phyloP scores from a whole-genome alignment of 2,329 filamentous ascomycete genomes.

The Ophiocordyceps camponoti-floridani region DNA sequence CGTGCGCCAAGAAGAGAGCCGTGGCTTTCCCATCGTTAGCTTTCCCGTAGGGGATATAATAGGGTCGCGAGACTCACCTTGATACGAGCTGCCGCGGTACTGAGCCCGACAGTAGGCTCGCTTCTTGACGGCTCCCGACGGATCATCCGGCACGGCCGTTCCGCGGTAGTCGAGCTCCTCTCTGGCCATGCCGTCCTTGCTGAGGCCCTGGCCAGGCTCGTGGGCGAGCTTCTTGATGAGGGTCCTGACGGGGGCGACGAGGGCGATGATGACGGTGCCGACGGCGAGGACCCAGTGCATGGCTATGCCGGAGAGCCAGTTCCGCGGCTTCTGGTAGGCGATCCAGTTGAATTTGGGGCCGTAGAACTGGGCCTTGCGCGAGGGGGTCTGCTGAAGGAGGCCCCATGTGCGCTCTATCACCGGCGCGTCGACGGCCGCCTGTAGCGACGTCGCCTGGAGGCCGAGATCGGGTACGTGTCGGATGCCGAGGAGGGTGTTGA shows the following conservation, averaged over 20 bases:
- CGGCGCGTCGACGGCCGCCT: conserved; percentile 29
- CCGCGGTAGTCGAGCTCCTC: conserved; percentile 47
- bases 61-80: conserved; percentile 26
- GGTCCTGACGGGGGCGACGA: conserved; percentile 25
- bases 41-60: neutral
- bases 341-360: conserved; percentile 42
- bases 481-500: conserved; percentile 31
- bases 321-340: conserved; percentile 33
- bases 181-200: conserved; percentile 31
- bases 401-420: conserved; percentile 47
- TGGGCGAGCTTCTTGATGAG: conserved; percentile 24
- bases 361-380: conserved; percentile 29
- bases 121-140: conserved; percentile 20
- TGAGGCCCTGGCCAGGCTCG: conserved; percentile 37
- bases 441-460: conserved; percentile 33
- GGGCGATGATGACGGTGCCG: conserved; percentile 23
- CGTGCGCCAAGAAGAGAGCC: conserved; percentile 43
- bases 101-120: conserved; percentile 36
- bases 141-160: conserved; percentile 45
- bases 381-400: conserved; percentile 27
- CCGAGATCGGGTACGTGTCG: conserved; percentile 32
- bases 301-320: conserved; percentile 28
- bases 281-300: conserved; percentile 30
- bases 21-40: conserved; percentile 31
- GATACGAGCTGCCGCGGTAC: conserved; percentile 45